Percentiles rank a stretch among this genome's conserved stretches.
Conservation (phyloP, 108 stramenopile genomes). For the Conticribra weissflogii region DNA sequence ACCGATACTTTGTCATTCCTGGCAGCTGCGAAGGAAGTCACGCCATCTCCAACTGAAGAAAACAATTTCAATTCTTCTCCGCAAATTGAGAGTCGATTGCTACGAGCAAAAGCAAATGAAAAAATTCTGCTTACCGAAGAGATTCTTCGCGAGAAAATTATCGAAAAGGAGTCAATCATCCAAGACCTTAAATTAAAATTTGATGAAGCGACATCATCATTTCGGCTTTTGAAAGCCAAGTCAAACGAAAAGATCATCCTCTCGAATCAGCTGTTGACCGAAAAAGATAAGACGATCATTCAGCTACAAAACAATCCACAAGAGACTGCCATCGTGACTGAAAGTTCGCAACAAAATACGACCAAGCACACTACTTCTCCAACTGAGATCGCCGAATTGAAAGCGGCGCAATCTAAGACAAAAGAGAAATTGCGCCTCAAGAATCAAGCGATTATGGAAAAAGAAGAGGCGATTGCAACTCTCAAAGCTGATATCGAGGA, state of each 20-base stretch:
- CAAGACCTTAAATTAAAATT: constrained; percentile 8
- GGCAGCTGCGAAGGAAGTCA: not conserved
- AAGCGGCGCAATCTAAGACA: constrained; percentile 23
- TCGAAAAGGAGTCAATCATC: constrained; percentile 3
- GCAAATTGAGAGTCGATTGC: not conserved
- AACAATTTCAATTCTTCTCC: not conserved
- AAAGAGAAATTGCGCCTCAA: constrained; percentile 39
- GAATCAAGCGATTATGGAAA: constrained; percentile 38
- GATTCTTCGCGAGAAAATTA: not conserved
- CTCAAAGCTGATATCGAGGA: constrained; percentile 32
- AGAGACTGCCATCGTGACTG: not conserved
- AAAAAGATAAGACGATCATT: constrained; percentile 26
- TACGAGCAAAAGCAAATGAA: not conserved
- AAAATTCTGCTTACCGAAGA: constrained; percentile 1
- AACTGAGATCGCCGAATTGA: constrained; percentile 5
- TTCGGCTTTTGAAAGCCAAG: constrained; percentile 26
- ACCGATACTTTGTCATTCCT: constrained; percentile 3
- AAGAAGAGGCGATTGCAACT: constrained; percentile 29
- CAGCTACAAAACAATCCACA: constrained; percentile 16
- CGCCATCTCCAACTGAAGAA: not conserved
- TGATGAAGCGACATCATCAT: constrained; percentile 17
- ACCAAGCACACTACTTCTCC: not conserved
- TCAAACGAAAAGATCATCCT: constrained; percentile 32
- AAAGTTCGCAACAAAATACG: not conserved
- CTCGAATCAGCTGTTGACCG: constrained; percentile 18